phyloP scores from a whole-genome alignment of 495 filamentous ascomycete genomes.

The Hyaloscypha hepaticicola region DNA sequence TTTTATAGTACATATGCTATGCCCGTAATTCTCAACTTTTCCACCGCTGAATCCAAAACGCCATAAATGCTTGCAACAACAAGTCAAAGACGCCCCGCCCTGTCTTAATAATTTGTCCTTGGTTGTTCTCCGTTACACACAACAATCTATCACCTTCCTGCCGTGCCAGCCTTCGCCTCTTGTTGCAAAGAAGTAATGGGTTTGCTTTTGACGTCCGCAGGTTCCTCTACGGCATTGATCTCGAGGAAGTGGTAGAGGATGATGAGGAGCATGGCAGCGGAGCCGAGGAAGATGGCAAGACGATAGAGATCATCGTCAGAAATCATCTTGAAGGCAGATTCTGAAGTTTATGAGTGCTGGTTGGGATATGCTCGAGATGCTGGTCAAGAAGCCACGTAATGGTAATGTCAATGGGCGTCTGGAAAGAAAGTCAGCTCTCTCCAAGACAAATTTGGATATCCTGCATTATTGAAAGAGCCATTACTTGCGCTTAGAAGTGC shows the following conservation, averaged over 20 bases:
- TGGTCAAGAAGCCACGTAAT: constrained; percentile 20
- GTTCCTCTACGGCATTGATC: constrained; percentile 74
- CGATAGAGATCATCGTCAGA: constrained; percentile 80
- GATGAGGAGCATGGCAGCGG: constrained; percentile 87
- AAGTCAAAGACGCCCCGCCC: background rate
- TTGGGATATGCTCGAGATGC: constrained; percentile 11
- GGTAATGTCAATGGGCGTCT: background rate
- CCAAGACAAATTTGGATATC: background rate
- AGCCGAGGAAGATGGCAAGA: constrained; percentile 92
- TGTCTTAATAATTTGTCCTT: background rate
- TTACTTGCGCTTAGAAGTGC: constrained; percentile 9
- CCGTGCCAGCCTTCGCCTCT: constrained; percentile 20
- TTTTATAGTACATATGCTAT: background rate
- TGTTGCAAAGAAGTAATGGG: background rate
- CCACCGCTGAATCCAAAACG: constrained; percentile 5
- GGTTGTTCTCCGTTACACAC: background rate
- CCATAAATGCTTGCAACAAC: constrained; percentile 8
- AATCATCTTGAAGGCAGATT: constrained; percentile 60
- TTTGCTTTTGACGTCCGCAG: constrained; percentile 16
- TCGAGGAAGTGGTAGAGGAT: constrained; percentile 97
- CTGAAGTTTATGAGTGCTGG: background rate
- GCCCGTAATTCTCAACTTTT: background rate
- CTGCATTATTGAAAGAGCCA: background rate
- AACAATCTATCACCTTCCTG: constrained; percentile 13
- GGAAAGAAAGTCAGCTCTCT: background rate